Evolutionary conservation across 495 filamentous ascomycete species (phyloP).

Genomic region (Penicillium pancosmium): DNA sequence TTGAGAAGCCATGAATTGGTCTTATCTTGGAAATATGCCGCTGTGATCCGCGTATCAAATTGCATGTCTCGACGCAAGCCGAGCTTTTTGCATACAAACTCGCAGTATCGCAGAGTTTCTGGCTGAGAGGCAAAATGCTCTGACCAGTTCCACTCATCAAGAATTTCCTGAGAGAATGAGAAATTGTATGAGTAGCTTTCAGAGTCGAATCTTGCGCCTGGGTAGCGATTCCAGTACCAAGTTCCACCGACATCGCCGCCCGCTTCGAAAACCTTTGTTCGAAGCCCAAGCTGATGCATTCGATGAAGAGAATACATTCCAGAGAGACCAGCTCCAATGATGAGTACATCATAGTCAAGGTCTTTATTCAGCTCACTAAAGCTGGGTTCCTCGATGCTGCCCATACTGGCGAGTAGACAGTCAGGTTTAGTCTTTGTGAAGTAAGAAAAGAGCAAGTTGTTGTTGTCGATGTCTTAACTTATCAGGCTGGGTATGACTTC

Average conservation of each 20-base stretch:
- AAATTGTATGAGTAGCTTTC: slow-evolving; percentile 37
- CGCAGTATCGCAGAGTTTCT: slow-evolving; percentile 32
- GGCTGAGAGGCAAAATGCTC: slow-evolving; percentile 47
- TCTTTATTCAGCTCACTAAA: slow-evolving; percentile 2
- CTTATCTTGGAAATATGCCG: slow-evolving; percentile 27
- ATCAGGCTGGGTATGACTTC: background rate
- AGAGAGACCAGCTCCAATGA: slow-evolving; percentile 41
- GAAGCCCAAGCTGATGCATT: slow-evolving; percentile 23
- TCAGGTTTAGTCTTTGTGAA: background rate
- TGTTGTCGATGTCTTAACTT: background rate
- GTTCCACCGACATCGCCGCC: slow-evolving; percentile 49
- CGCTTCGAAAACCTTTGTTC: slow-evolving; percentile 45
- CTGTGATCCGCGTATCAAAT: slow-evolving; percentile 27
- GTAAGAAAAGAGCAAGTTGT: background rate
- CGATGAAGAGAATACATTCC: slow-evolving; percentile 2
- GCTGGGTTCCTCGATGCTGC: background rate
- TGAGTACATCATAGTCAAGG: slow-evolving; percentile 49
- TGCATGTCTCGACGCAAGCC: slow-evolving; percentile 32
- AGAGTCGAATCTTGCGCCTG: slow-evolving; percentile 52
- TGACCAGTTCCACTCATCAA: slow-evolving; percentile 44
- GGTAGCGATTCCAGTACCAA: slow-evolving; percentile 58
- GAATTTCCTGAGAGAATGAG: slow-evolving; percentile 56
- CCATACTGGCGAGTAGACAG: background rate
- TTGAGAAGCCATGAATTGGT: slow-evolving; percentile 21
- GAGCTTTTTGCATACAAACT: slow-evolving; percentile 28